phyloP scores from a whole-genome alignment of 2,329 filamentous ascomycete species.

The Aspergillus amoenus region DNA sequence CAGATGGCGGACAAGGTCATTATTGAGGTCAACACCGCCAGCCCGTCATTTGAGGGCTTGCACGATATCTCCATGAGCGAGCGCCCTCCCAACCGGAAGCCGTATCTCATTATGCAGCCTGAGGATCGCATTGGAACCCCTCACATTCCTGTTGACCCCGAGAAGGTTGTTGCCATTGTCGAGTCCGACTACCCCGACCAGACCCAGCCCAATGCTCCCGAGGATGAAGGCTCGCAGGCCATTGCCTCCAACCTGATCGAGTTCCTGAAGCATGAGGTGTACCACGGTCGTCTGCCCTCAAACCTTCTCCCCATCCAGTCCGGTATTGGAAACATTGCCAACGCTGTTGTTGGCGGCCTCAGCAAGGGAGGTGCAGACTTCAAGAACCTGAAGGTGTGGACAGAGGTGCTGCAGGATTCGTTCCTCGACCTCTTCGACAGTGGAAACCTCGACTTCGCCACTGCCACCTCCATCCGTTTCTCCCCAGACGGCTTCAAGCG shows the following conservation, averaged over 20 bases:
- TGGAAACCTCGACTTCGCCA: slow-evolving; percentile 84
- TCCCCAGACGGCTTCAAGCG: slow-evolving; percentile 87
- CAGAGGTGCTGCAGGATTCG: slow-evolving; percentile 87
- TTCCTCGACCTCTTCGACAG: slow-evolving; percentile 92
- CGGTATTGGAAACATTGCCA: slow-evolving; percentile 90
- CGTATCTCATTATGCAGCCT: slow-evolving; percentile 79
- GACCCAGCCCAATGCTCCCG: slow-evolving; percentile 71
- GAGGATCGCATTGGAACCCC: slow-evolving; percentile 83
- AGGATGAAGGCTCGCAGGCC: slow-evolving; percentile 68
- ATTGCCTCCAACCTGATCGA: slow-evolving; percentile 83
- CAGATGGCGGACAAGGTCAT: slow-evolving; percentile 93
- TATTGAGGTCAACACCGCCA: slow-evolving; percentile 85
- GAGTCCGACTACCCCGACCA: slow-evolving; percentile 82
- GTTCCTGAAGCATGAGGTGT: slow-evolving; percentile 81
- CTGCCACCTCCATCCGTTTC: slow-evolving; percentile 86
- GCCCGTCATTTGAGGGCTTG: slow-evolving; percentile 80
- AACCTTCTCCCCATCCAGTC: slow-evolving; percentile 80
- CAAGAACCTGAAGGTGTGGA: slow-evolving; percentile 87
- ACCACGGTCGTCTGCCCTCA: slow-evolving; percentile 70
- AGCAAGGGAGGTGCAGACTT: slow-evolving; percentile 73
- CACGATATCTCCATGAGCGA: slow-evolving; percentile 93
- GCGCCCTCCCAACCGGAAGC: slow-evolving; percentile 75
- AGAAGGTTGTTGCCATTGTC: slow-evolving; percentile 80
- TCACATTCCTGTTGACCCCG: slow-evolving; percentile 79
- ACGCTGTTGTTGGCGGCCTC: slow-evolving; percentile 83